Conservation (phyloP, 1,284 basidiomycete species). For the Ceratobasidium sp. region DNA sequence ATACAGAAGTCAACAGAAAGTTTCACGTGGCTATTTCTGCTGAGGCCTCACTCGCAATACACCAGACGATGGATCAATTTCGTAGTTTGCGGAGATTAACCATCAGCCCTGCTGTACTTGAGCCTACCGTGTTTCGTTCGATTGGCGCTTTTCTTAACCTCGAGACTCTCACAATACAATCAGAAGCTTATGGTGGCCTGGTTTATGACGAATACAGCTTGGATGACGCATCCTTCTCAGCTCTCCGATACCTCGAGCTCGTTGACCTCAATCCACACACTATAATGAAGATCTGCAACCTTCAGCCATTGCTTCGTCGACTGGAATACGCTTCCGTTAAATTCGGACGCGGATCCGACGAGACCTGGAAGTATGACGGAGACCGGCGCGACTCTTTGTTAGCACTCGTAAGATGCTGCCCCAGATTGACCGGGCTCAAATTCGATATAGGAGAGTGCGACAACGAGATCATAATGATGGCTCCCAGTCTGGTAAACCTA, state of each 20-base stretch:
- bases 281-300: background rate
- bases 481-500: background rate
- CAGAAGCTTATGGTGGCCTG: background rate
- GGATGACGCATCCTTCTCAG: background rate
- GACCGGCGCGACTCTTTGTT: background rate
- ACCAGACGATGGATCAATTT: background rate
- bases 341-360: background rate
- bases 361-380: background rate
- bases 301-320: background rate
- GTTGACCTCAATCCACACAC: background rate
- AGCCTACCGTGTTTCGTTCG: background rate
- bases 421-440: background rate
- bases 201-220: background rate
- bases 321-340: background rate
- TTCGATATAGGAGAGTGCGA: background rate
- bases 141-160: background rate
- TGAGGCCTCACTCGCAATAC: background rate
- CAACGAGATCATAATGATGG: background rate
- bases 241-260: slow-evolving; percentile 10
- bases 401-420: background rate
- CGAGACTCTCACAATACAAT: background rate
- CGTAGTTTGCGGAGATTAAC: background rate
- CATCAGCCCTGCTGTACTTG: background rate
- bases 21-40: background rate
- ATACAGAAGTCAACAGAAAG: background rate